These are phyloP conservation scores for Hypoxylon sp. DNA, from an alignment of 2,329 filamentous ascomycete species.

Conservation along the genomic window DNA sequence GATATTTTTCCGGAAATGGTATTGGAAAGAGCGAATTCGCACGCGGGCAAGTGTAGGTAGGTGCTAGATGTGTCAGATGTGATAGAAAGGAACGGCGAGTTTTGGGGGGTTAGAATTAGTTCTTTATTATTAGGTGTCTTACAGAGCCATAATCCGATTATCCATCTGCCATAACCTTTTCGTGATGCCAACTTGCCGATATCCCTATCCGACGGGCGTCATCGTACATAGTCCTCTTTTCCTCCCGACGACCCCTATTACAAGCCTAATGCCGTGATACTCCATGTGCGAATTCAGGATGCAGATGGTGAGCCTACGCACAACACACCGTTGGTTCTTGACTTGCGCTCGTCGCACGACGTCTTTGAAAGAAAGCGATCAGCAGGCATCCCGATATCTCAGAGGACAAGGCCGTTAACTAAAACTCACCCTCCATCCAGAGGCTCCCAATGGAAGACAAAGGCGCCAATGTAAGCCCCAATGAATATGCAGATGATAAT, in stretches of 20 bases:
- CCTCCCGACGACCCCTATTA: not conserved
- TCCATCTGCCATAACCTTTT: not conserved
- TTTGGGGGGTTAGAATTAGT: not conserved
- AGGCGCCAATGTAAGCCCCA: slow-evolving; percentile 29
- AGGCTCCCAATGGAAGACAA: slow-evolving; percentile 34
- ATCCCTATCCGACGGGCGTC: not conserved
- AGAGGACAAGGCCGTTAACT: not conserved
- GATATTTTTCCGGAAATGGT: not conserved
- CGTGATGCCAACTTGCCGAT: slow-evolving; percentile 1
- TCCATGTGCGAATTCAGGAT: not conserved
- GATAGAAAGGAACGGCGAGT: not conserved
- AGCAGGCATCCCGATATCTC: no score
- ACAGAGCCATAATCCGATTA: not conserved
- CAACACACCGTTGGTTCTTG: slow-evolving; percentile 35
- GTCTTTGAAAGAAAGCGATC: slow-evolving; percentile 20
- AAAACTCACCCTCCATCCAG: slow-evolving; percentile 25
- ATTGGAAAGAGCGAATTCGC: not conserved
- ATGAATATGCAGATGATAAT: slow-evolving; percentile 39
- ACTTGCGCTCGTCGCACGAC: slow-evolving; percentile 20
- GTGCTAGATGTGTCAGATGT: not conserved
- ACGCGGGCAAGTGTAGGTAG: not conserved
- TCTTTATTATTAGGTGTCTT: not conserved
- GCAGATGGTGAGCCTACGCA: slow-evolving; percentile 6
- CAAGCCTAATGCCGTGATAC: slow-evolving; percentile 9
- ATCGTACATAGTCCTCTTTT: not conserved